Conservation (phyloP, 768 basidiomycete genomes). For the Amanita thiersii region DNA sequence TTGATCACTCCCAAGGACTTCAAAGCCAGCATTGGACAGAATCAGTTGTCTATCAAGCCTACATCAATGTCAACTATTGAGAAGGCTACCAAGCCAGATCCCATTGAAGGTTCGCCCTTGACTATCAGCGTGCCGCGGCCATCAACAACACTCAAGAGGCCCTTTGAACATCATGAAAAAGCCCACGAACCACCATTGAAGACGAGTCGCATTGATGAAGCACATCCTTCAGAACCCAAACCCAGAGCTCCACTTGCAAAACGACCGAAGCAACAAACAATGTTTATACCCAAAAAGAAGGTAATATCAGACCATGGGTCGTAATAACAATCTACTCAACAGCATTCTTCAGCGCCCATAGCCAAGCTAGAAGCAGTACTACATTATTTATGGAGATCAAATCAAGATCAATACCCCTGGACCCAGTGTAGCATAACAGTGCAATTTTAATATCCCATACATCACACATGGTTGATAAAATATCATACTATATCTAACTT, state of each 20-base stretch:
- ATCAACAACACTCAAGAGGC: constrained; percentile 1
- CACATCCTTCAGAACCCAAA: constrained; percentile 10
- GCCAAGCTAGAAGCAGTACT: no score
- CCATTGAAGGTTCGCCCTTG: not conserved
- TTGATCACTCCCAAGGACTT: constrained; percentile 31
- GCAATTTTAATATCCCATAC: not conserved
- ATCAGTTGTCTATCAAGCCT: not conserved
- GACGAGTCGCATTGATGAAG: constrained; percentile 16
- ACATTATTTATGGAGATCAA: no score
- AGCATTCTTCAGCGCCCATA: constrained; percentile 11
- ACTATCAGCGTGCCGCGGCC: not conserved
- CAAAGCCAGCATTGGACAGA: constrained; percentile 10
- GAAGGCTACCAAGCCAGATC: not conserved
- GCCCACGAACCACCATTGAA: constrained; percentile 1
- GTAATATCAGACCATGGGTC: constrained; percentile 1
- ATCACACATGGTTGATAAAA: constrained; percentile 7
- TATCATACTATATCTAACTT: constrained; percentile 9
- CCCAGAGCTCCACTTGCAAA: constrained; percentile 21
- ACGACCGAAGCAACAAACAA: constrained; percentile 31
- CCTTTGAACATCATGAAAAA: not conserved
- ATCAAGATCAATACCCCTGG: no score
- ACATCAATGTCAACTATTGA: not conserved
- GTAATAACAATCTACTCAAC: not conserved
- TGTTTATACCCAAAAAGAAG: constrained; percentile 62
- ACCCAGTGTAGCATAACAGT: not conserved